Evolutionary conservation across 2,329 filamentous ascomycete species (phyloP).

Genomic region (Xylaria polymorpha): DNA sequence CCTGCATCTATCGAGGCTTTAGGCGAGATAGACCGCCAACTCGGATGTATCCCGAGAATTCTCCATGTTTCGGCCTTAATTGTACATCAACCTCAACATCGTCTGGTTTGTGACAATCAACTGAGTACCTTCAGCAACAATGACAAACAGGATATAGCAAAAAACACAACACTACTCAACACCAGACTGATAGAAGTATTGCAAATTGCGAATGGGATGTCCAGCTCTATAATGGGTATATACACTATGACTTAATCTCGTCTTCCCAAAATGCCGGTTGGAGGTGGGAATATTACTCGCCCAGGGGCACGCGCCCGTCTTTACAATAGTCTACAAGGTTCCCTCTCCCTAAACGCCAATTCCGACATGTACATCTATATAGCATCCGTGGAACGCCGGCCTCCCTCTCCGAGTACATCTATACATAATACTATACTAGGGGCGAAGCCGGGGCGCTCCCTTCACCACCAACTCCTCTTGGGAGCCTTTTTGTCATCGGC

Average conservation of each 20-base stretch:
- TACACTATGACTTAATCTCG: conserved; percentile 16
- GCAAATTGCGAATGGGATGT: conserved; percentile 3
- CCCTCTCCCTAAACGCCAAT: conserved; percentile 16
- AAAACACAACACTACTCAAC: too few species aligned
- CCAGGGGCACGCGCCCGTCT: not conserved
- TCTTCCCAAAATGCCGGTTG: conserved; percentile 16
- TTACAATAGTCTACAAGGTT: conserved; percentile 11
- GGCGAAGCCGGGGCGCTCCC: not conserved
- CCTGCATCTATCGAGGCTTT: too few species aligned
- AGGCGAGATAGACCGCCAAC: too few species aligned
- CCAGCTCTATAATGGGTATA: conserved; percentile 37
- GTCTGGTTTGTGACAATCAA: too few species aligned
- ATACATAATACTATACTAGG: conserved; percentile 7
- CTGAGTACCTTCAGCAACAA: too few species aligned
- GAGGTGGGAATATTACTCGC: conserved; percentile 32
- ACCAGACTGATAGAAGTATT: not conserved
- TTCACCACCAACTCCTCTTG: conserved; percentile 50
- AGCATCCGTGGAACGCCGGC: conserved; percentile 12
- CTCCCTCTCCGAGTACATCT: conserved; percentile 7
- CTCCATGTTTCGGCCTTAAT: too few species aligned
- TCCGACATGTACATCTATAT: conserved; percentile 20
- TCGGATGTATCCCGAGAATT: too few species aligned
- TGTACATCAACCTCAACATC: too few species aligned
- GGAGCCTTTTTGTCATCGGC: conserved; percentile 48
- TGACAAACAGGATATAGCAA: too few species aligned